Conservation (phyloP, 148 eudicot species). For the Silene uniflora region DNA sequence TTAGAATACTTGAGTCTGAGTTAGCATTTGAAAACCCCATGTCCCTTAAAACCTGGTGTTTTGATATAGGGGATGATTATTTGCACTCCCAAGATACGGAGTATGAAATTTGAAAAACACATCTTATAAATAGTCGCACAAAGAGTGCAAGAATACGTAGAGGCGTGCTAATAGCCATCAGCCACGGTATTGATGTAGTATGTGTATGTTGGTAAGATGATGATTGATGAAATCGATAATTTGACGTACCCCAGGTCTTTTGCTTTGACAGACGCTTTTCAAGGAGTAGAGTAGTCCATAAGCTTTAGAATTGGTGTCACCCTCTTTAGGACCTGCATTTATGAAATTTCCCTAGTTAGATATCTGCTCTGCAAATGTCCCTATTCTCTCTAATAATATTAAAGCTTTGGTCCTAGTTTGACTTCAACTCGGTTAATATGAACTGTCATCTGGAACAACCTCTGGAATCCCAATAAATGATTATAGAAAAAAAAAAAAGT, state of each 20-base stretch:
- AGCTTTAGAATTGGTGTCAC: constrained; percentile 39
- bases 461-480: neutral
- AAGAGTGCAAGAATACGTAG: neutral
- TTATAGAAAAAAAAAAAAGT: too few species aligned
- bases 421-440: neutral
- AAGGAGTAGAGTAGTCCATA: constrained; percentile 56
- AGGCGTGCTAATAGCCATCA: neutral
- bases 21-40: neutral
- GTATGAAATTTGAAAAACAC: neutral
- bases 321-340: constrained; percentile 37
- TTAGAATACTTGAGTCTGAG: neutral
- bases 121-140: neutral
- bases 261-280: constrained; percentile 51
- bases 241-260: constrained; percentile 66
- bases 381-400: neutral
- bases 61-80: too few species aligned
- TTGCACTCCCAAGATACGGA: too few species aligned
- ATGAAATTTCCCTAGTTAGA: neutral
- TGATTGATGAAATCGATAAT: neutral
- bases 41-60: too few species aligned
- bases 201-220: neutral
- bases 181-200: too few species aligned
- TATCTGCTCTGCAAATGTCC: neutral
- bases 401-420: neutral
- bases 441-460: neutral